A percentile compares a stretch with the other conserved stretches of the same genome.
Evolutionary conservation across 129 eudicot genomes (phyloP).

Genomic region (Smallanthus sonchifolius): DNA sequence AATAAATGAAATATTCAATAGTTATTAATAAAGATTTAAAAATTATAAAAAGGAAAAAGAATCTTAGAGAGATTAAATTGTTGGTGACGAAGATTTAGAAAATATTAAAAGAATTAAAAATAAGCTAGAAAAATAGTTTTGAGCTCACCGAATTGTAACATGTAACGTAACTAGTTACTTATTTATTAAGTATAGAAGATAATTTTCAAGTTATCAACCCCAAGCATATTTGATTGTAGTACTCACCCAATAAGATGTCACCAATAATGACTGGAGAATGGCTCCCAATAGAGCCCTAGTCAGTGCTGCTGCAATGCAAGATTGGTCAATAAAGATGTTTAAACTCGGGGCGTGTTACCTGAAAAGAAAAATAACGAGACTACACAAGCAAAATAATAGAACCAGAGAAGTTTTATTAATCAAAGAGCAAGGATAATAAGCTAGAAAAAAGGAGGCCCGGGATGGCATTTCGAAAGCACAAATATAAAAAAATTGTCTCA

Average conservation of each 20-base stretch:
- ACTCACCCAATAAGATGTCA: slow-evolving; percentile 8
- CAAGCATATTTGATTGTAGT: not conserved
- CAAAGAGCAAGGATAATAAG: slow-evolving; percentile 26
- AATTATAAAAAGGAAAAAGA: too few species aligned
- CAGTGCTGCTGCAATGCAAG: not conserved
- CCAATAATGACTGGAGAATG: not conserved
- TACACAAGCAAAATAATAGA: slow-evolving; percentile 17
- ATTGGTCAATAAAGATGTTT: not conserved
- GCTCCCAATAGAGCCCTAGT: not conserved
- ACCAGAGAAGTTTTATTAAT: slow-evolving; percentile 42
- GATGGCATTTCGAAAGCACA: slow-evolving; percentile 33
- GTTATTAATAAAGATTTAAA: too few species aligned
- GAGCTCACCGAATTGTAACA: too few species aligned
- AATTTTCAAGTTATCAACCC: not conserved
- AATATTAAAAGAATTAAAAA: too few species aligned
- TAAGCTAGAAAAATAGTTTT: too few species aligned
- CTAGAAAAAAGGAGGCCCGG: slow-evolving; percentile 15
- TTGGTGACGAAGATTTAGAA: too few species aligned
- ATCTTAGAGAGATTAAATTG: too few species aligned
- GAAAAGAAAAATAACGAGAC: not conserved
- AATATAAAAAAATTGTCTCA: slow-evolving; percentile 49
- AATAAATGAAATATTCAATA: too few species aligned
- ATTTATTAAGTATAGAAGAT: too few species aligned
- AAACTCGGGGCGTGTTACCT: slow-evolving; percentile 1
- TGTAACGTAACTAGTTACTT: too few species aligned